Evolutionary conservation across 345 rosid species (phyloP), one percentile per base, ranked within the genome.

Genomic region (Salix brachista): DNA sequence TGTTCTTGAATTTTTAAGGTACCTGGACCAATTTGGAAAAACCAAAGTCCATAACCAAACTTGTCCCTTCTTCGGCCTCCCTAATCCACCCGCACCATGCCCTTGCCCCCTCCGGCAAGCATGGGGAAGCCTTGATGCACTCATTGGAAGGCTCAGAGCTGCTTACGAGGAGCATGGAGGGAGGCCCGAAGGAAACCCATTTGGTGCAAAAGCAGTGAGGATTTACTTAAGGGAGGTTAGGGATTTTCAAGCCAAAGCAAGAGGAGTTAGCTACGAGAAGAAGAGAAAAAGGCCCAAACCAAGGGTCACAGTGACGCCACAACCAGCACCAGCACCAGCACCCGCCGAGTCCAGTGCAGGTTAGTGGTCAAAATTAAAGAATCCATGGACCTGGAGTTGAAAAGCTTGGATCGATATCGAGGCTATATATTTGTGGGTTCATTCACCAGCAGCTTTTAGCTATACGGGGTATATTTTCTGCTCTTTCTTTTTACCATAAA

Each of bases 41-140:
- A 90, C 94, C 75, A 90, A 90, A 77, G 92, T 91, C 56, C 97
- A 93, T 72, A 89, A 85, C 88, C 93, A 93, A 75, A 79, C 81
- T 23, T 93, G 98, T 81, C 95, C 97, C 25, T 94, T 91, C 87
- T 94, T 92, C 64, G 98, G 98, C 26, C 78, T 90, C 9, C 90
- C 97, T 0, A 90, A 89, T 82, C 98, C 98, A 36, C 98, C 98
- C 0, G 90, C 93, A 4, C 97, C 97, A 10, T 94, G 98, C 73
- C 92, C 93, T 10, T 94, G 98, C 74, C 98, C 97, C 14, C 91
- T 94, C 69, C 87, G 91, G 3, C 98, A 94, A 73, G 98, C 98
- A 4, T 94, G 98, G 98, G 98, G 98, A 68, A 94, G 98, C 87
- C 93, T 94, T 0, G 98, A 92, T 41, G 97, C 98, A n/a, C 95